Conservation (phyloP, 2,329 filamentous ascomycete genomes). For the Magnaporthiopsis poae region DNA sequence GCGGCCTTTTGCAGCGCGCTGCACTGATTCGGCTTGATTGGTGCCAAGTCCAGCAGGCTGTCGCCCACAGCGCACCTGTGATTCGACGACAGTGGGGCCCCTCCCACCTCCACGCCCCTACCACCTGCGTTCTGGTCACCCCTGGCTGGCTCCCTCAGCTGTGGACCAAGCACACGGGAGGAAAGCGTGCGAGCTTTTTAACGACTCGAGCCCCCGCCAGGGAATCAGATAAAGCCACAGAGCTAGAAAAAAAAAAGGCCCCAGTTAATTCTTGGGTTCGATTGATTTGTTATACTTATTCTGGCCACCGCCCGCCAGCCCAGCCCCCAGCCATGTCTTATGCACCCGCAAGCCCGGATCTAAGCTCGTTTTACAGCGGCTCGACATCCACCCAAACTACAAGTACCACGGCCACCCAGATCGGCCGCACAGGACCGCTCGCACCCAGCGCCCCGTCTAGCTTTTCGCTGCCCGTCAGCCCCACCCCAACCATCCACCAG, state of each 20-base stretch:
- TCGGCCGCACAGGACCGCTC: not conserved
- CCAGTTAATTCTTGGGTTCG: not conserved
- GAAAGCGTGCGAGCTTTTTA: too few relatives aligned
- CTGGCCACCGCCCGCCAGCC: too few relatives aligned
- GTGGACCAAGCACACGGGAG: too few relatives aligned
- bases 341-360: slow-evolving; percentile 9
- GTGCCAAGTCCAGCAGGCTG: too few relatives aligned
- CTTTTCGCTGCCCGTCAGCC: slow-evolving; percentile 3
- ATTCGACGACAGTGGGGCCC: too few relatives aligned
- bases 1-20: too few relatives aligned
- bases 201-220: not conserved
- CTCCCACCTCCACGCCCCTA: too few relatives aligned
- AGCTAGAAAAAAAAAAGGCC: not conserved
- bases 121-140: too few relatives aligned
- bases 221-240: not conserved
- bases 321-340: slow-evolving; percentile 7
- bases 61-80: too few relatives aligned
- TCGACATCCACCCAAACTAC: slow-evolving; percentile 1
- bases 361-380: slow-evolving; percentile 8
- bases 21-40: too few relatives aligned
- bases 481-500: slow-evolving; percentile 8
- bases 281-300: too few relatives aligned
- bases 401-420: not conserved
- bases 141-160: too few relatives aligned
- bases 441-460: not conserved